These are phyloP conservation scores for Mycena sp. DNA, from an alignment of 1,284 basidiomycete species.

Conservation along the genomic window DNA sequence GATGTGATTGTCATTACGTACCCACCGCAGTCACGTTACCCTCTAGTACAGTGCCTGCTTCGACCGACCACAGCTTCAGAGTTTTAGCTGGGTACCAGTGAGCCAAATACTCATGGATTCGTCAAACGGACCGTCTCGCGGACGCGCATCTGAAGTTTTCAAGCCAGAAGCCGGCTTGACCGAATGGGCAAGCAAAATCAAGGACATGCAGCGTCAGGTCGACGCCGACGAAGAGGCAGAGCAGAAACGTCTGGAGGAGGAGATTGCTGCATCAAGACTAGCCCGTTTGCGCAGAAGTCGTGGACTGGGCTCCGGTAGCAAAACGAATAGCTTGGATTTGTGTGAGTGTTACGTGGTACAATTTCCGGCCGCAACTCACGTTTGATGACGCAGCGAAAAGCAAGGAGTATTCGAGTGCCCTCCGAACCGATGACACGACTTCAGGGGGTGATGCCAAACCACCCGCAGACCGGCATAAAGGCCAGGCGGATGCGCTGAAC, in stretches of 20 bases:
- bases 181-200: slow-evolving; percentile 83
- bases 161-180: slow-evolving; percentile 39
- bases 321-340: slow-evolving; percentile 51
- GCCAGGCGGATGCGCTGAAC: slow-evolving; percentile 57
- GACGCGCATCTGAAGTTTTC: no score
- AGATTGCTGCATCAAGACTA: slow-evolving; percentile 75
- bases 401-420: slow-evolving; percentile 24
- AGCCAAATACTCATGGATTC: no score
- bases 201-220: slow-evolving; percentile 79
- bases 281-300: slow-evolving; percentile 71
- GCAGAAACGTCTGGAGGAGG: slow-evolving; percentile 75
- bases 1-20: no score
- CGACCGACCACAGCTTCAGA: no score
- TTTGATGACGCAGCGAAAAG: slow-evolving; percentile 24
- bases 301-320: slow-evolving; percentile 55
- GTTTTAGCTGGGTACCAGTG: no score
- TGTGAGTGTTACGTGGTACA: slow-evolving; percentile 47
- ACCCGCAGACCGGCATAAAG: slow-evolving; percentile 47
- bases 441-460: slow-evolving; percentile 40
- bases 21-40: no score
- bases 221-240: slow-evolving; percentile 82
- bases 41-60: no score
- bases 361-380: background rate
- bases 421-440: slow-evolving; percentile 33
- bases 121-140: no score